phyloP scores from a whole-genome alignment of 495 filamentous ascomycete genomes.

The Lasiosphaeriaceae sp. region DNA sequence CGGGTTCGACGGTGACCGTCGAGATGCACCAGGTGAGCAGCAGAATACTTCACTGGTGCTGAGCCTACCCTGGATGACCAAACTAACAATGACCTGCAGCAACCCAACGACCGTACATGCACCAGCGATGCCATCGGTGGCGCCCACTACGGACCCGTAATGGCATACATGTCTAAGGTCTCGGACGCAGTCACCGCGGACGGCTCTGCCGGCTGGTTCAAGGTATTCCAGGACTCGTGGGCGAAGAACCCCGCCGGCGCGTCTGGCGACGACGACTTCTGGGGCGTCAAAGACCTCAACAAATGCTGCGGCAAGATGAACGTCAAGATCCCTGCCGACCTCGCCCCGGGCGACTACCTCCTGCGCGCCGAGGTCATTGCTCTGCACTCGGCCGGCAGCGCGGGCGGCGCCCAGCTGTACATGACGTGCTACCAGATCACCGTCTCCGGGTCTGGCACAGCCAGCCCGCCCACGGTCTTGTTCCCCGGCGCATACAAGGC shows the following conservation, averaged over 20 bases:
- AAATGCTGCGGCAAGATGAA: slow-evolving; percentile 49
- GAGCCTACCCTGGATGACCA: background rate
- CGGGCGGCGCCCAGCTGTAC: slow-evolving; percentile 47
- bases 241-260: slow-evolving; percentile 29
- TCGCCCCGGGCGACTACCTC: slow-evolving; percentile 50
- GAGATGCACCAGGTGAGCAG: slow-evolving; percentile 49
- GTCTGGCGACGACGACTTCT: slow-evolving; percentile 42
- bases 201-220: slow-evolving; percentile 47
- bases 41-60: background rate
- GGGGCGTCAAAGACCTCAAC: slow-evolving; percentile 52
- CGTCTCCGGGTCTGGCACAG: slow-evolving; percentile 32
- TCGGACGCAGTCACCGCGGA: slow-evolving; percentile 44
- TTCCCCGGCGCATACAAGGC: slow-evolving; percentile 48
- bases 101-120: slow-evolving; percentile 42
- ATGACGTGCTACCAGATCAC: slow-evolving; percentile 49
- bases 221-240: slow-evolving; percentile 49
- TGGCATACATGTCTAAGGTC: slow-evolving; percentile 53
- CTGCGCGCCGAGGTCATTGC: slow-evolving; percentile 52
- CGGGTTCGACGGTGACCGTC: slow-evolving; percentile 44
- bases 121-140: slow-evolving; percentile 46
- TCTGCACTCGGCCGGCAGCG: slow-evolving; percentile 40
- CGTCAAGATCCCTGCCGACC: slow-evolving; percentile 44
- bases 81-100: slow-evolving; percentile 13
- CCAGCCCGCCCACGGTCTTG: slow-evolving; percentile 33
- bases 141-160: slow-evolving; percentile 45